A percentile compares a stretch with the other conserved stretches of the same genome.
phyloP scores from a whole-genome alignment of 495 filamentous ascomycete species.

The Trichoderma parareesei region DNA sequence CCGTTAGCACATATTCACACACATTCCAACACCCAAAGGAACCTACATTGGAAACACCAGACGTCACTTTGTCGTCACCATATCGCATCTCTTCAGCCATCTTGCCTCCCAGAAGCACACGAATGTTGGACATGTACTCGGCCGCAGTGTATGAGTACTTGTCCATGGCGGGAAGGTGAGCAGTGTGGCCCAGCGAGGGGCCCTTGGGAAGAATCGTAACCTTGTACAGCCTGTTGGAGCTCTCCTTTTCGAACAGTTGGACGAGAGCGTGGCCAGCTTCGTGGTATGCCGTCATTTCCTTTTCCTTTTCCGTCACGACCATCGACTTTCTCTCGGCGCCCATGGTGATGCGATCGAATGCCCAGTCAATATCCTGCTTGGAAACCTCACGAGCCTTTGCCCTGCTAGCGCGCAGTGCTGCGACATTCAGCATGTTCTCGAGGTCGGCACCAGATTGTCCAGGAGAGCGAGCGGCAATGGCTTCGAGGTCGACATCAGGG shows the following conservation, averaged over 20 bases:
- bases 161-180: constrained; percentile 81
- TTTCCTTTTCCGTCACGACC: constrained; percentile 59
- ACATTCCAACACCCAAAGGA: constrained; percentile 2
- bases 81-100: constrained; percentile 91
- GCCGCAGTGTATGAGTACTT: constrained; percentile 68
- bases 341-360: constrained; percentile 97
- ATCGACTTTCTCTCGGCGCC: constrained; percentile 82
- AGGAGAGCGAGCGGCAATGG: constrained; percentile 77
- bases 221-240: constrained; percentile 76
- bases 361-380: constrained; percentile 86
- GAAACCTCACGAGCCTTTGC: constrained; percentile 63
- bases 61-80: constrained; percentile 77
- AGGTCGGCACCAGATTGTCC: constrained; percentile 93
- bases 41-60: constrained; percentile 67
- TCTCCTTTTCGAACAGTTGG: constrained; percentile 63
- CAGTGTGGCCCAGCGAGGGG: constrained; percentile 73
- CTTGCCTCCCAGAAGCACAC: constrained; percentile 82
- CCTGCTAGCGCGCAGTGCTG: constrained; percentile 83
- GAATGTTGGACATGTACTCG: constrained; percentile 68
- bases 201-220: constrained; percentile 93
- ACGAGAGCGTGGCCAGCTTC: constrained; percentile 94
- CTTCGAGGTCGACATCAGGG: constrained; percentile 69
- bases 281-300: constrained; percentile 93
- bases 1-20: constrained; percentile 17
- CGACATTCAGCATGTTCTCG: constrained; percentile 94